Evolutionary conservation across 73 alveolate species (phyloP).

Genomic region (Stentor roeselii): DNA sequence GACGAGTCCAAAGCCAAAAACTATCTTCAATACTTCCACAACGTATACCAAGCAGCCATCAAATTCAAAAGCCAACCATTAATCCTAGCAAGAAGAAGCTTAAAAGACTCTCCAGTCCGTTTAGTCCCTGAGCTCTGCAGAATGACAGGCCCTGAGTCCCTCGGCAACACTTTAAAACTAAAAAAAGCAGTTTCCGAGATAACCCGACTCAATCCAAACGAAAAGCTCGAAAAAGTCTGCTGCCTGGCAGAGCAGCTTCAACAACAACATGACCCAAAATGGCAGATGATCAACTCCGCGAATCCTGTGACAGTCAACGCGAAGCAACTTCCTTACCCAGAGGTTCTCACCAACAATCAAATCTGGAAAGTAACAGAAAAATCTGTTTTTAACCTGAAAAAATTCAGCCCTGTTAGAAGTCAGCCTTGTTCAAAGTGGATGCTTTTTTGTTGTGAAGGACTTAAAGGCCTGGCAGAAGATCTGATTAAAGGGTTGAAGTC

Average conservation of each 20-base stretch:
- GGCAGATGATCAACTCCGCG: slow-evolving; percentile 44
- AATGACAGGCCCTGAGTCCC: slow-evolving; percentile 88
- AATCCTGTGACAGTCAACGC: slow-evolving; percentile 39
- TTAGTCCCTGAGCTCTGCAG: slow-evolving; percentile 85
- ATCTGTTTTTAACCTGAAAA: not conserved
- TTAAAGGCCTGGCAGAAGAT: not conserved
- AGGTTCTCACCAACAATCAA: not conserved
- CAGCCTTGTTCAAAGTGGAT: not conserved
- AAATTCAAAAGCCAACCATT: slow-evolving; percentile 9
- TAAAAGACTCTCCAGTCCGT: slow-evolving; percentile 38
- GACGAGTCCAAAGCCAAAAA: not conserved
- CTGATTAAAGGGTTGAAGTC: not conserved
- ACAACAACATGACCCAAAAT: slow-evolving; percentile 33
- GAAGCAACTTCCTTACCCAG: slow-evolving; percentile 21
- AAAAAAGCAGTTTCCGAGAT: slow-evolving; percentile 71
- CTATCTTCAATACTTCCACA: not conserved
- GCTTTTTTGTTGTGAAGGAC: not conserved
- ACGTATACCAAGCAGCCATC: not conserved
- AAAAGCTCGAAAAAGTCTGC: slow-evolving; percentile 47
- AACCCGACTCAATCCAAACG: slow-evolving; percentile 56
- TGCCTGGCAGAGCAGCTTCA: slow-evolving; percentile 35
- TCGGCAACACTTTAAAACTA: slow-evolving; percentile 63
- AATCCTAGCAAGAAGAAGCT: not conserved
- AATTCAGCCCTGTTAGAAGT: not conserved
- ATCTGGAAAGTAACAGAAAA: not conserved